A percentile compares a stretch with the other conserved stretches of the same genome.
Conservation (phyloP, 2,329 filamentous ascomycete genomes). For the Aspergillus persii region DNA sequence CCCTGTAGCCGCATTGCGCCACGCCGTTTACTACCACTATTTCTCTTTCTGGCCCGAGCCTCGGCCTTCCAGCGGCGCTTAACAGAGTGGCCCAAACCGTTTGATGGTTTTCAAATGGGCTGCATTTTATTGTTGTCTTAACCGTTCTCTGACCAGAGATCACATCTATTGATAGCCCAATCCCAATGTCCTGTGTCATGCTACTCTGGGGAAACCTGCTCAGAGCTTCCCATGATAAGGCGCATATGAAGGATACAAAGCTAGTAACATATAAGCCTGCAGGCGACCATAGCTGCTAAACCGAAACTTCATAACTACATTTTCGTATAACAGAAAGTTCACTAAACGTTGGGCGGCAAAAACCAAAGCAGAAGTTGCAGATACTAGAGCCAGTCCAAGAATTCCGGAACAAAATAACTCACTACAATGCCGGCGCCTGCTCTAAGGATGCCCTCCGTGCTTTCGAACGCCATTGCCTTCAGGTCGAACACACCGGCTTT, state of each 20-base stretch:
- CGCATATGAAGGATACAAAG: not conserved
- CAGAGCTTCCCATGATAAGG: not conserved
- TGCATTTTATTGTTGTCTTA: too few species aligned
- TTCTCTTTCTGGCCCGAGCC: too few species aligned
- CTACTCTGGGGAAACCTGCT: not conserved
- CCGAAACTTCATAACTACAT: not conserved
- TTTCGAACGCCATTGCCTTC: conserved; percentile 91
- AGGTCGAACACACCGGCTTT: conserved; percentile 96
- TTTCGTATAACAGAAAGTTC: not conserved
- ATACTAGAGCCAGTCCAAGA: conserved; percentile 59
- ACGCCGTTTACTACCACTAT: not conserved
- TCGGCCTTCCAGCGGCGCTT: too few species aligned
- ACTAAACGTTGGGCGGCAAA: not conserved
- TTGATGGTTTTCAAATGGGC: too few species aligned
- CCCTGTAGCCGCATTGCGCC: not conserved
- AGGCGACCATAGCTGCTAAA: not conserved
- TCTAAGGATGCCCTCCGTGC: conserved; percentile 86
- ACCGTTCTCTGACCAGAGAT: too few species aligned
- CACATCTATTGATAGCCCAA: too few species aligned
- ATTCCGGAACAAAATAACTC: conserved; percentile 88
- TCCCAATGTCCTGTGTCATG: too few species aligned
- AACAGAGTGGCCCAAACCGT: too few species aligned
- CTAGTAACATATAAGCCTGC: not conserved
- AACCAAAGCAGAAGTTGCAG: not conserved
- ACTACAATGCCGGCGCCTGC: conserved; percentile 92